phyloP scores from a whole-genome alignment of 441 rosid genomes.

The Populus hybrid region DNA sequence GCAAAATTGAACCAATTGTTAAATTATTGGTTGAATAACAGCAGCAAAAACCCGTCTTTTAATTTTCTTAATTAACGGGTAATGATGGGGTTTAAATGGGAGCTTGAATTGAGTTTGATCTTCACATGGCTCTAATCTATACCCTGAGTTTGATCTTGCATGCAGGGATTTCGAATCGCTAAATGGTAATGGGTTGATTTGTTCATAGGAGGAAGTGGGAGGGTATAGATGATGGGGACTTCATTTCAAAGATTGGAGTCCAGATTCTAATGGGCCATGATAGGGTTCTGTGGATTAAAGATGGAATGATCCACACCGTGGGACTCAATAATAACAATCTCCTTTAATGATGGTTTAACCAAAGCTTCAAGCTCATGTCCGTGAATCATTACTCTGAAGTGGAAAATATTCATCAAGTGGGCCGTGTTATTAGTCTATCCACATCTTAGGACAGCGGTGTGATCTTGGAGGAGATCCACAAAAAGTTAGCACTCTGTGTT shows the following conservation, averaged over 20 bases:
- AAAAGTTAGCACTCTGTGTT: not conserved
- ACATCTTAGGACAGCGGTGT: not conserved
- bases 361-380: not conserved
- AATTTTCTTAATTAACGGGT: no score
- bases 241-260: not conserved
- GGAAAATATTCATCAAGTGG: not conserved
- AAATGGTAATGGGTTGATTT: no score
- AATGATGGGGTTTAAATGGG: no score
- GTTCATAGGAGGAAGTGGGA: no score
- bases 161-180: no score
- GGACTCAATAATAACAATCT: not conserved
- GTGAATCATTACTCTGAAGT: not conserved
- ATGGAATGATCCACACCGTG: not conserved
- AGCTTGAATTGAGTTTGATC: no score
- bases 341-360: not conserved
- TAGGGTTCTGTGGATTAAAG: not conserved
- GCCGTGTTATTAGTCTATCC: not conserved
- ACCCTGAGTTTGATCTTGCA: no score
- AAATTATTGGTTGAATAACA: no score
- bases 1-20: no score
- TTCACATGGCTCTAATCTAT: no score
- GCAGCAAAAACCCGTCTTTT: no score
- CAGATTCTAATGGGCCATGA: not conserved
- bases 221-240: no score
- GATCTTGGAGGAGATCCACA: not conserved